A percentile compares a stretch with the other conserved stretches of the same genome.
Conservation (phyloP, 192 early-diverging fungal species). For the Coemansia aciculifera region DNA sequence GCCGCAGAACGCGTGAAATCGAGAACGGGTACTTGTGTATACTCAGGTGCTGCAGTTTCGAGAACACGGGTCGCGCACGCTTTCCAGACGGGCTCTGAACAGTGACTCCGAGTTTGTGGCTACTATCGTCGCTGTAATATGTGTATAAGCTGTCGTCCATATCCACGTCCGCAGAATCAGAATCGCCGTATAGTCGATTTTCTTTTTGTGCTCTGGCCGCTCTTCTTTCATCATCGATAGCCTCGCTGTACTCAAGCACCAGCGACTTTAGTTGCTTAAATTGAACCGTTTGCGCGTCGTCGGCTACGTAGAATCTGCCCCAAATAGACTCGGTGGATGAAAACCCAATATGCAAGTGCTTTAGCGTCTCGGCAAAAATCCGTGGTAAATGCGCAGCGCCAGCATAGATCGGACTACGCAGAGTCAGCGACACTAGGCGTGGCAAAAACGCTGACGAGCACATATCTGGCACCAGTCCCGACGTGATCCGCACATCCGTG, state of each 20-base stretch:
- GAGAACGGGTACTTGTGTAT: slow-evolving; percentile 33
- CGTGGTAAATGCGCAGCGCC: slow-evolving; percentile 29
- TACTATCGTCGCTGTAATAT: background rate
- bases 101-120: background rate
- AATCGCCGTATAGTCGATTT: slow-evolving; percentile 1
- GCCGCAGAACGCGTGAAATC: slow-evolving; percentile 18
- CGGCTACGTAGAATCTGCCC: slow-evolving; percentile 32
- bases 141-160: background rate
- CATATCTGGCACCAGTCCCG: slow-evolving; percentile 33
- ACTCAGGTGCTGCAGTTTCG: slow-evolving; percentile 21
- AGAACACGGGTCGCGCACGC: slow-evolving; percentile 19
- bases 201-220: background rate
- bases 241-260: slow-evolving; percentile 30
- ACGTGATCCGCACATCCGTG: slow-evolving; percentile 8
- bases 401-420: slow-evolving; percentile 26
- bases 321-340: slow-evolving; percentile 39
- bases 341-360: slow-evolving; percentile 30
- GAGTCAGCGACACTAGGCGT: slow-evolving; percentile 24
- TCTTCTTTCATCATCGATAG: slow-evolving; percentile 5
- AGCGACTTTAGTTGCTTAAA: slow-evolving; percentile 28
- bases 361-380: slow-evolving; percentile 40
- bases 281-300: slow-evolving; percentile 5
- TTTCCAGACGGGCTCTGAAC: background rate
- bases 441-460: slow-evolving; percentile 38
- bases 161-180: background rate